phyloP scores from a whole-genome alignment of 495 filamentous ascomycete genomes.

The Daldinia concentrica region DNA sequence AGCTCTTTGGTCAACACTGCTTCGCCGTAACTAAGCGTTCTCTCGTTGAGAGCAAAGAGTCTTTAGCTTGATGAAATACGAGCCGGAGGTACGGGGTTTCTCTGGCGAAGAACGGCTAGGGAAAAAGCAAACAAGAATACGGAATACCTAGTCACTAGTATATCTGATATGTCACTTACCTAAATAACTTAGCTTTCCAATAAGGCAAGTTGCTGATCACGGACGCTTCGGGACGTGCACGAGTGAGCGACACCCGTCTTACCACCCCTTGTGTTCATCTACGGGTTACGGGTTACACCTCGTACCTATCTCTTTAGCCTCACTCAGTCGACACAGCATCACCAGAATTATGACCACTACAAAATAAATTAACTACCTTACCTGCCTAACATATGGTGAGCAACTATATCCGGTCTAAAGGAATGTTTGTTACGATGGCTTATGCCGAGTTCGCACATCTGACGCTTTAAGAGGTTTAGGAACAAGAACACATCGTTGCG shows the following conservation, averaged over 20 bases:
- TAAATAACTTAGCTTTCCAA: constrained; percentile 4
- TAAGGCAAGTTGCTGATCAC: constrained; percentile 29
- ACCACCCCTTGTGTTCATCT: constrained; percentile 25
- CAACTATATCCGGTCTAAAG: constrained; percentile 16
- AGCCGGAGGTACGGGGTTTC: background rate
- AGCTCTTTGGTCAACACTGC: constrained; percentile 1
- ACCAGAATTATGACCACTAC: background rate
- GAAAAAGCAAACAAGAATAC: constrained; percentile 4
- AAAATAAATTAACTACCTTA: constrained; percentile 22
- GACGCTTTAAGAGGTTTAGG: constrained; percentile 22
- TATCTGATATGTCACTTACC: constrained; percentile 35
- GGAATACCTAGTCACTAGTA: background rate
- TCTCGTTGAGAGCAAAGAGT: constrained; percentile 7
- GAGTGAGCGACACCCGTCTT: constrained; percentile 38
- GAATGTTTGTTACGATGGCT: constrained; percentile 18
- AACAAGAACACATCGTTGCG: constrained; percentile 19
- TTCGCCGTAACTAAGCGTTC: constrained; percentile 32
- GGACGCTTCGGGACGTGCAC: constrained; percentile 39
- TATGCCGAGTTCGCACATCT: constrained; percentile 29
- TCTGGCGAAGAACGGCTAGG: constrained; percentile 1
- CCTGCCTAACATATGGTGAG: constrained; percentile 32
- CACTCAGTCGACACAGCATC: constrained; percentile 19
- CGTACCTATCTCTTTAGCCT: constrained; percentile 24
- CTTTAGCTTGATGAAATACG: constrained; percentile 12
- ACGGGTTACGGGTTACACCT: constrained; percentile 36